Conservation (phyloP, 495 filamentous ascomycete species). For the Penicillium goetzii region DNA sequence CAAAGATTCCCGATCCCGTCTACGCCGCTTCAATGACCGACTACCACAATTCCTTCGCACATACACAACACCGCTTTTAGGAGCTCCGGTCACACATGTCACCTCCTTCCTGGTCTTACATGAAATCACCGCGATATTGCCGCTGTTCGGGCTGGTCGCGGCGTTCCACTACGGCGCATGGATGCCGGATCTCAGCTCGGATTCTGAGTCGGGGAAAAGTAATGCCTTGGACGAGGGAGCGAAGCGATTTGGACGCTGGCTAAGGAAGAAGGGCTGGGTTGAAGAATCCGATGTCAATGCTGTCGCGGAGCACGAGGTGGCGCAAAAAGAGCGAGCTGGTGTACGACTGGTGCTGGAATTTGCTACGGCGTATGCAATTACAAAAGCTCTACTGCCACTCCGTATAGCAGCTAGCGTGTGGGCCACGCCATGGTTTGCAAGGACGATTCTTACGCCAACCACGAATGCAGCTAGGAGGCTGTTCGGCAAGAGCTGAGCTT, state of each 20-base stretch:
- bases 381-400: slow-evolving; percentile 78
- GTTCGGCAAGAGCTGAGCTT: slow-evolving; percentile 39
- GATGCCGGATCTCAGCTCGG: slow-evolving; percentile 59
- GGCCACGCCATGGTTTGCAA: slow-evolving; percentile 94
- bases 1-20: slow-evolving; percentile 47
- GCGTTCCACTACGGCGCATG: slow-evolving; percentile 75
- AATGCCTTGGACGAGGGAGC: slow-evolving; percentile 55
- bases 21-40: slow-evolving; percentile 62
- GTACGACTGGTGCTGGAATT: slow-evolving; percentile 67
- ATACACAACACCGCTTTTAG: slow-evolving; percentile 68
- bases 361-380: slow-evolving; percentile 85
- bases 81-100: slow-evolving; percentile 80
- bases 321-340: slow-evolving; percentile 32
- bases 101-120: slow-evolving; percentile 87
- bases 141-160: slow-evolving; percentile 73
- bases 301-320: slow-evolving; percentile 32
- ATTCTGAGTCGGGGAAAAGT: slow-evolving; percentile 50
- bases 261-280: slow-evolving; percentile 65
- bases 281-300: slow-evolving; percentile 46
- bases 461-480: slow-evolving; percentile 40
- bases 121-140: slow-evolving; percentile 84
- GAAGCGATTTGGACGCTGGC: slow-evolving; percentile 60
- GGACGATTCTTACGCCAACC: slow-evolving; percentile 58
- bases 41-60: slow-evolving; percentile 63
- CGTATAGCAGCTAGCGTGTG: slow-evolving; percentile 77